Conservation (phyloP, 345 rosid genomes). For the Brassica rapa region DNA sequence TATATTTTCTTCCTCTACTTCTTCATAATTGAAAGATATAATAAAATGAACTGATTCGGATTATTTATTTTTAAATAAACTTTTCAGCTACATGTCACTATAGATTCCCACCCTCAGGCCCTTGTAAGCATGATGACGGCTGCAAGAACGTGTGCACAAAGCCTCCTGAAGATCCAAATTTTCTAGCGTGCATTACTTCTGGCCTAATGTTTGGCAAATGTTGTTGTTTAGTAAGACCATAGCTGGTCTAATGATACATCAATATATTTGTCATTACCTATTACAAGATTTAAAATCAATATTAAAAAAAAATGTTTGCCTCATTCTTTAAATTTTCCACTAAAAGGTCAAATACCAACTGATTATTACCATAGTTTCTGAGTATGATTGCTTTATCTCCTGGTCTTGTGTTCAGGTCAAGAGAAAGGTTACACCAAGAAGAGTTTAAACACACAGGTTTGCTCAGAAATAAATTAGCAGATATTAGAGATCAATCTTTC, state of each 20-base stretch:
- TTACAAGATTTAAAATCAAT: neutral
- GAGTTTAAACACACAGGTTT: conserved; percentile 10
- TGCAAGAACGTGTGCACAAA: neutral
- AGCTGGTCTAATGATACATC: too few relatives aligned
- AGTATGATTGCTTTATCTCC: conserved; percentile 13
- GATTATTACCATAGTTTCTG: neutral
- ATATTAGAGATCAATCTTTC: conserved; percentile 3
- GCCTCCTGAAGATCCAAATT: neutral
- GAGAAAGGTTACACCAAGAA: conserved; percentile 25
- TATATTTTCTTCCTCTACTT: neutral
- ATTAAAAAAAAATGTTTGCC: neutral
- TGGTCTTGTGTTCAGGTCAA: conserved; percentile 47
- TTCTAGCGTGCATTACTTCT: neutral
- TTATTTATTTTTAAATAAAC: neutral
- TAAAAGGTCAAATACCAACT: conserved; percentile 50
- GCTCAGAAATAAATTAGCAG: neutral
- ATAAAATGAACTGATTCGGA: neutral
- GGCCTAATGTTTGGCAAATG: neutral
- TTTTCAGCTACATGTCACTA: neutral
- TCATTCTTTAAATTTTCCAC: neutral
- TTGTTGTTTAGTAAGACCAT: neutral
- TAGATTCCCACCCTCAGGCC: neutral
- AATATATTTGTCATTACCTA: neutral
- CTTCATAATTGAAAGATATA: neutral
- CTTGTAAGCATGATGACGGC: neutral